Evolutionary conservation across 495 filamentous ascomycete species (phyloP).

Genomic region (Cairneyella variabilis): DNA sequence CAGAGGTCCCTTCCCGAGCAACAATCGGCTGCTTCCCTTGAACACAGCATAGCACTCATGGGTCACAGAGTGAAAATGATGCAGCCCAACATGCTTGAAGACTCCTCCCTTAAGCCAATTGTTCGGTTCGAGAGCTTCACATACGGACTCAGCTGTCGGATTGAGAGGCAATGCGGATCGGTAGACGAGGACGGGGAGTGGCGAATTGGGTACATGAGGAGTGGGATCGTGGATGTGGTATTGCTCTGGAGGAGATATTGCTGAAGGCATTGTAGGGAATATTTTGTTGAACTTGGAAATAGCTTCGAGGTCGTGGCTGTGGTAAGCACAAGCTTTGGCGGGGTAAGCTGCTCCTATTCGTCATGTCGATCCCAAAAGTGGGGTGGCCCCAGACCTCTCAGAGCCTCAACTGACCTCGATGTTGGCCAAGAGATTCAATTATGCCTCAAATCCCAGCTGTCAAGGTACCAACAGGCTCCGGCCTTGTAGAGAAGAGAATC

Average conservation of each 20-base stretch:
- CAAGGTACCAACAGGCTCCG: constrained; percentile 69
- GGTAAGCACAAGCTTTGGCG: constrained; percentile 1
- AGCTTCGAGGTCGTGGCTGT: background rate
- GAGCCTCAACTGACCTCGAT: background rate
- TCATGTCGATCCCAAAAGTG: constrained; percentile 4
- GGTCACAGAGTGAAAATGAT: constrained; percentile 36
- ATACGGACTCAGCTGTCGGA: constrained; percentile 21
- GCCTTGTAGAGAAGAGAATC: constrained; percentile 78
- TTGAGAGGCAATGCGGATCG: constrained; percentile 28
- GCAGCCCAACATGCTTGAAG: constrained; percentile 32
- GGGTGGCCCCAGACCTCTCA: background rate
- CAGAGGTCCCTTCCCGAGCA: constrained; percentile 33
- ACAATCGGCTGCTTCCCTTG: constrained; percentile 28
- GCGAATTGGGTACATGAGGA: constrained; percentile 36
- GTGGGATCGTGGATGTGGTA: constrained; percentile 24
- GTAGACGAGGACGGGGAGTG: constrained; percentile 37
- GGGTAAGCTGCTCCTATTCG: constrained; percentile 1
- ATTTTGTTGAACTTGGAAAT: background rate
- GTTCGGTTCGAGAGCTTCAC: constrained; percentile 31
- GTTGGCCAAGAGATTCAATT: background rate
- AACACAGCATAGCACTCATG: constrained; percentile 40
- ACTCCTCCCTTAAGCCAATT: constrained; percentile 35
- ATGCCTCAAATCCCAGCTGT: constrained; percentile 1
- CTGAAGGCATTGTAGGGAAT: constrained; percentile 1
- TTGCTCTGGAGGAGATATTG: constrained; percentile 3